phyloP scores from a whole-genome alignment of 306 rosid genomes.

The Trichosanthes cucumerina region DNA sequence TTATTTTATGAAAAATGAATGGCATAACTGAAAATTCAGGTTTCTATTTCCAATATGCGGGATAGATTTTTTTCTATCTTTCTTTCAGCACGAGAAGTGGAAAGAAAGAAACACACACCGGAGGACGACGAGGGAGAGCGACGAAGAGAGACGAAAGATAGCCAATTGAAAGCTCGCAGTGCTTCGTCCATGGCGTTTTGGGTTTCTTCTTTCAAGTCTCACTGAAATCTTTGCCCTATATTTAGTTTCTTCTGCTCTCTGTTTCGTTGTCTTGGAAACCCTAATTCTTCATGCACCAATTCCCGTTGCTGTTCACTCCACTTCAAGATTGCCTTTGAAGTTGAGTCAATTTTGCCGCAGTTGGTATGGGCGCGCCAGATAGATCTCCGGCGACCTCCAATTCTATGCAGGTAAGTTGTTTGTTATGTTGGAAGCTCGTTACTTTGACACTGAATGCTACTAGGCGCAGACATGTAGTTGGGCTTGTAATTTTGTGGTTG shows the following conservation, averaged over 20 bases:
- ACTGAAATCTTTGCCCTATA: conserved; percentile 23
- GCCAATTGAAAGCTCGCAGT: conserved; percentile 24
- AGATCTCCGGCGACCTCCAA: conserved; percentile 56
- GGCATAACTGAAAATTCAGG: conserved; percentile 5
- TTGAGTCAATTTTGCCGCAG: conserved; percentile 20
- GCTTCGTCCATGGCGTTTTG: conserved; percentile 66
- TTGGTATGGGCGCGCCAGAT: conserved; percentile 81
- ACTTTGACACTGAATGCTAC: conserved; percentile 24
- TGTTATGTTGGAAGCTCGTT: conserved; percentile 17
- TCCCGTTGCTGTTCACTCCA: conserved; percentile 11
- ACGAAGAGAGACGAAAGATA: conserved; percentile 18
- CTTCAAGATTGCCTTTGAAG: conserved; percentile 2
- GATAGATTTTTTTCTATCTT: conserved; percentile 16
- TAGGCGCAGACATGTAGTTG: conserved; percentile 7
- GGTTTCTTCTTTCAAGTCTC: conserved; percentile 52
- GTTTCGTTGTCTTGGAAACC: conserved; percentile 37
- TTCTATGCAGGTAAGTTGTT: conserved; percentile 79
- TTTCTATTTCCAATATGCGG: background rate
- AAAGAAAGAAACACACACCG: conserved; percentile 6
- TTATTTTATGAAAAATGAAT: background rate
- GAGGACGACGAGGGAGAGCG: conserved; percentile 16
- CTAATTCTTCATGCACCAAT: conserved; percentile 34
- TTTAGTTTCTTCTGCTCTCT: conserved; percentile 24
- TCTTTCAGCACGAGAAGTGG: conserved; percentile 29
- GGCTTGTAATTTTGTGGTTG: conserved; percentile 16